Conservation (phyloP, 371 early-diverging fungal genomes). For the Mucor plumbeus region DNA sequence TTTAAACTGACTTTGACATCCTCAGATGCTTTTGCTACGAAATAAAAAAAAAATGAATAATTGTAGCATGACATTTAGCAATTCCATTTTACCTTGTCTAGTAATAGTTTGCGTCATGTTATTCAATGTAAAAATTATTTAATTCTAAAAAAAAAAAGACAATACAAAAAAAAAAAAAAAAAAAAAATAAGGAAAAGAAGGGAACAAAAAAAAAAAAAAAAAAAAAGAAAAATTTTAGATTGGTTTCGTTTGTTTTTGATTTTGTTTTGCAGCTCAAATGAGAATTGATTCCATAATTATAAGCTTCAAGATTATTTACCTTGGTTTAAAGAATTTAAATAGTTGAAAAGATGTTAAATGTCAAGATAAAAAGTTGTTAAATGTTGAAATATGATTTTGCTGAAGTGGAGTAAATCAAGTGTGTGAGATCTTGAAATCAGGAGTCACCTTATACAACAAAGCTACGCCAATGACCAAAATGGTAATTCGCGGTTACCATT, state of each 20-base stretch:
- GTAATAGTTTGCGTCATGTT: conserved; percentile 20
- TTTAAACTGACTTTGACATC: conserved; percentile 22
- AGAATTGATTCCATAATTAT: neutral
- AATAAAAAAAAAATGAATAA: neutral
- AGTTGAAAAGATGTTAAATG: neutral
- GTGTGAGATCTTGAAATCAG: neutral
- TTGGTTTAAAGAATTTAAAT: neutral
- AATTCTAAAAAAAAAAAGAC: conserved; percentile 8
- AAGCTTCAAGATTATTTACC: neutral
- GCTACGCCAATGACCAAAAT: neutral
- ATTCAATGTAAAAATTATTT: neutral
- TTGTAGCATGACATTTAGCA: neutral
- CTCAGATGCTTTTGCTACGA: conserved; percentile 1
- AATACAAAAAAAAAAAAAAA: conserved; percentile 1
- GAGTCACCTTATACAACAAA: conserved; percentile 5
- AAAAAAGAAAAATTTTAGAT: conserved; percentile 2
- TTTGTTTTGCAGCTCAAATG: conserved; percentile 11
- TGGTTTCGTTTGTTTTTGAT: neutral
- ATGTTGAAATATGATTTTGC: neutral
- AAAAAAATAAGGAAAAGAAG: neutral
- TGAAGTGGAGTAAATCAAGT: neutral
- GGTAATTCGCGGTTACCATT: neutral
- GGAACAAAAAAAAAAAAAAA: neutral
- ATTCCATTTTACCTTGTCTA: conserved; percentile 8
- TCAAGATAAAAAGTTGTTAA: neutral